These are phyloP conservation scores for Alternaria novae-zelandiae DNA, from an alignment of 2,329 filamentous ascomycete species.

Conservation along the genomic window DNA sequence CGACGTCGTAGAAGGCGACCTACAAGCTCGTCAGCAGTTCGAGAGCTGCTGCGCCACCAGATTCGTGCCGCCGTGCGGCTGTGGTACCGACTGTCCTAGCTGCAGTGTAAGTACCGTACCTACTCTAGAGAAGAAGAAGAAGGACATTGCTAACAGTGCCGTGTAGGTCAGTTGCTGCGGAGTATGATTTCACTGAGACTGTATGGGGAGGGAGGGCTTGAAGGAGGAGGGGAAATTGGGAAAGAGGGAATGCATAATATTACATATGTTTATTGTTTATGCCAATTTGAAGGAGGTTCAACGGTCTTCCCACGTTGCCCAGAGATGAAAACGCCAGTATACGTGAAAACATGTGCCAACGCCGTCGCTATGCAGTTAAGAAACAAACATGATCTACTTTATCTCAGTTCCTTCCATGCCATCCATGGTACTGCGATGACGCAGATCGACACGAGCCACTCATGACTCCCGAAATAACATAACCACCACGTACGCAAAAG, in stretches of 20 bases:
- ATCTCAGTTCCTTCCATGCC: background rate
- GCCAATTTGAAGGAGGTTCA: background rate
- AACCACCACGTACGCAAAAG: background rate
- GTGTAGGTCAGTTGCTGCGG: background rate
- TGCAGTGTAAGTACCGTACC: background rate
- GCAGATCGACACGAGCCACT: background rate
- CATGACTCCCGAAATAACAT: background rate
- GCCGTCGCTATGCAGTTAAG: conserved; percentile 39
- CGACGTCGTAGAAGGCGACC: background rate
- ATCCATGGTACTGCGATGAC: background rate
- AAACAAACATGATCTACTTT: conserved; percentile 30
- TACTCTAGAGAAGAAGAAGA: background rate
- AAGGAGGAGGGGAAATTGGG: background rate
- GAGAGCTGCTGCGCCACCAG: background rate
- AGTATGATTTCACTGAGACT: background rate
- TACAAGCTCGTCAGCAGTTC: background rate
- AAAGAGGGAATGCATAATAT: background rate
- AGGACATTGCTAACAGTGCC: background rate
- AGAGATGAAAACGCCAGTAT: background rate
- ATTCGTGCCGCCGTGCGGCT: background rate
- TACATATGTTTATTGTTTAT: background rate
- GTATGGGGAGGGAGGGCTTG: background rate
- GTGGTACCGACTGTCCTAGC: background rate
- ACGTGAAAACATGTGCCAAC: conserved; percentile 21
- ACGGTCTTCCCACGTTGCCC: background rate